Conservation (phyloP, 441 rosid genomes). For the Hura crepitans region DNA sequence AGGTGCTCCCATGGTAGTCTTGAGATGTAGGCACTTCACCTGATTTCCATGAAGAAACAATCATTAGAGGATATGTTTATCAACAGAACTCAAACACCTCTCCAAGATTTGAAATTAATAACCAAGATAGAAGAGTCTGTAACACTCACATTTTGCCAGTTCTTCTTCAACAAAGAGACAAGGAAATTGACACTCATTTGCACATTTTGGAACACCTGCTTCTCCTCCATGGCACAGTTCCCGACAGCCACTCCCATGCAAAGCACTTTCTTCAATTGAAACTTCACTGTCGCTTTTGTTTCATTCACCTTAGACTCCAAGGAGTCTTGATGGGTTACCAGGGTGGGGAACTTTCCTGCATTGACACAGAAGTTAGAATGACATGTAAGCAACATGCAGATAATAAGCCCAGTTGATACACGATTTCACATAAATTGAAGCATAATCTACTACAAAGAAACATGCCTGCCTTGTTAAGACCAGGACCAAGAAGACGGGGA, state of each 20-base stretch:
- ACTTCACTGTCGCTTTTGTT: conserved; percentile 81
- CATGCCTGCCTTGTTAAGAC: conserved; percentile 99
- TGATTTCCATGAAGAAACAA: conserved; percentile 22
- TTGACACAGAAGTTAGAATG: not conserved
- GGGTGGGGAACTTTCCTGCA: conserved; percentile 95
- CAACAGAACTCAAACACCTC: no score
- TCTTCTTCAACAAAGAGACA: conserved; percentile 86
- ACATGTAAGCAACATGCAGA: not conserved
- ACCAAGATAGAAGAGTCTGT: no score
- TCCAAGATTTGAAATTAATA: no score
- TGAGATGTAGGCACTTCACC: conserved; percentile 89
- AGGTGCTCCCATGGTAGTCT: conserved; percentile 84
- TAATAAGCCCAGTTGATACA: not conserved
- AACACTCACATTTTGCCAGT: conserved; percentile 88
- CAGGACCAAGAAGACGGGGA: conserved; percentile 97
- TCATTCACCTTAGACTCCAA: conserved; percentile 91
- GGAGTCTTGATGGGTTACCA: conserved; percentile 91
- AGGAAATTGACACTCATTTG: conserved; percentile 92
- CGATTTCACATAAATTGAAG: not conserved
- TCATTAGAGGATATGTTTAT: not conserved
- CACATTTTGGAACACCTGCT: conserved; percentile 91
- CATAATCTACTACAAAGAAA: not conserved
- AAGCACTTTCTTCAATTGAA: conserved; percentile 89
- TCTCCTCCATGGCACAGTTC: conserved; percentile 79
- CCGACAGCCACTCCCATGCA: conserved; percentile 99